Percentiles rank a stretch among this genome's conserved stretches.
These are phyloP conservation scores for Salisapilia sapeloensis DNA, from an alignment of 352 stramenopile genomes.

Conservation along the genomic window DNA sequence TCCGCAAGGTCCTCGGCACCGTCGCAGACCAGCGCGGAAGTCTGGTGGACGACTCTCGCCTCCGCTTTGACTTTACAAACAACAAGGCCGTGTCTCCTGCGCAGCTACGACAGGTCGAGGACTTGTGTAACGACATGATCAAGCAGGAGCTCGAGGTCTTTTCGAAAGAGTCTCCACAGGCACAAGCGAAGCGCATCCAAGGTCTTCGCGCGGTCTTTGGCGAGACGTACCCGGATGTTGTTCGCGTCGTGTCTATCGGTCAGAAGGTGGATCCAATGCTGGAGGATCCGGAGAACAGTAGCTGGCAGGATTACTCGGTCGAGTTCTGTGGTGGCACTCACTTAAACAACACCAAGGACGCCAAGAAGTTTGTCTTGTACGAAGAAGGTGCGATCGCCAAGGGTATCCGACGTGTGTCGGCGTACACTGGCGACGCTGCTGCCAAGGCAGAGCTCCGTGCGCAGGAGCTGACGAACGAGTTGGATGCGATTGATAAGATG, in stretches of 20 bases:
- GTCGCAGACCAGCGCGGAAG: slow-evolving; percentile 94
- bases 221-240: slow-evolving; percentile 97
- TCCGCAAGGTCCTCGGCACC: slow-evolving; percentile 89
- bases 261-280: slow-evolving; percentile 45
- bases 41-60: slow-evolving; percentile 92
- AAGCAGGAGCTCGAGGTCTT: slow-evolving; percentile 84
- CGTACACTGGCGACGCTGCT: slow-evolving; percentile 83
- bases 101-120: slow-evolving; percentile 79
- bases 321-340: slow-evolving; percentile 99
- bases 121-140: slow-evolving; percentile 81
- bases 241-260: slow-evolving; percentile 94
- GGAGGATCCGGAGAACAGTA: slow-evolving; percentile 76
- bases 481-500: slow-evolving; percentile 64
- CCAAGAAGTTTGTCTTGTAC: slow-evolving; percentile 93
- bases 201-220: slow-evolving; percentile 97
- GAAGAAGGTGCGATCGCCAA: slow-evolving; percentile 95
- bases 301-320: slow-evolving; percentile 87
- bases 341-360: slow-evolving; percentile 91
- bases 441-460: slow-evolving; percentile 75
- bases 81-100: slow-evolving; percentile 89
- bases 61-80: slow-evolving; percentile 98
- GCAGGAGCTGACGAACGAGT: slow-evolving; percentile 53
- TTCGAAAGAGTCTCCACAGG: slow-evolving; percentile 85
- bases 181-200: slow-evolving; percentile 88
- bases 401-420: slow-evolving; percentile 93